phyloP scores from a whole-genome alignment of 1,139 yeast species.

The Candida sp. region DNA sequence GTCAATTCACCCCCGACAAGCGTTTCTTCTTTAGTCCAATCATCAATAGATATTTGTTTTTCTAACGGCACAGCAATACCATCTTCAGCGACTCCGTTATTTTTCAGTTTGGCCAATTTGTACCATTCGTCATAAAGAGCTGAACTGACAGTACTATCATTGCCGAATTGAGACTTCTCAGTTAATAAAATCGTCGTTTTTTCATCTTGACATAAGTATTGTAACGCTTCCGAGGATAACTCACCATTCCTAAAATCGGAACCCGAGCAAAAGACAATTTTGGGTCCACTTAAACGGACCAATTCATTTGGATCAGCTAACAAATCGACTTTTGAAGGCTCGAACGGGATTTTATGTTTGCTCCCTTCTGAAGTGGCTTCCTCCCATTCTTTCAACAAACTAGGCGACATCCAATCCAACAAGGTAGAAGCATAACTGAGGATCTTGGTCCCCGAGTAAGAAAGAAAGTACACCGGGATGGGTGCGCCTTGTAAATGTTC shows the following conservation, averaged over 20 bases:
- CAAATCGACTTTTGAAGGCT: conserved; percentile 59
- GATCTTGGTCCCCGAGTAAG: conserved; percentile 78
- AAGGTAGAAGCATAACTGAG: conserved; percentile 82
- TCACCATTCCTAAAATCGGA: conserved; percentile 67
- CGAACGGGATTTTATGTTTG: conserved; percentile 58
- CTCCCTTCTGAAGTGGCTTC: conserved; percentile 23
- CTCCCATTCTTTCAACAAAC: conserved; percentile 81
- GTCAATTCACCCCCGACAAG: conserved; percentile 49
- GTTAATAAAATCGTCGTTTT: conserved; percentile 73
- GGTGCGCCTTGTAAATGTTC: conserved; percentile 52
- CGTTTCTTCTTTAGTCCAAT: conserved; percentile 44
- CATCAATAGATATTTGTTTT: conserved; percentile 24
- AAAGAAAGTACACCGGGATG: conserved; percentile 69
- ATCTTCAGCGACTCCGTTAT: conserved; percentile 45
- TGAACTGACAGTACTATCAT: conserved; percentile 24
- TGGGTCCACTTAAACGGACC: conserved; percentile 60
- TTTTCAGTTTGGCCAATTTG: conserved; percentile 30
- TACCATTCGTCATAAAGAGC: conserved; percentile 59
- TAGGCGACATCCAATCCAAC: conserved; percentile 93
- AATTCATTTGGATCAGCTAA: conserved; percentile 57
- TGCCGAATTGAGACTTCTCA: conserved; percentile 45
- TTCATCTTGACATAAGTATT: conserved; percentile 58
- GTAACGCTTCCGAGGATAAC: conserved; percentile 53
- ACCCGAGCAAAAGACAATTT: conserved; percentile 80
- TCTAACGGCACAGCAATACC: conserved; percentile 59